Base-by-base conservation (phyloP, 768 basidiomycete genomes). In the Termitomyces sp. region DNA sequence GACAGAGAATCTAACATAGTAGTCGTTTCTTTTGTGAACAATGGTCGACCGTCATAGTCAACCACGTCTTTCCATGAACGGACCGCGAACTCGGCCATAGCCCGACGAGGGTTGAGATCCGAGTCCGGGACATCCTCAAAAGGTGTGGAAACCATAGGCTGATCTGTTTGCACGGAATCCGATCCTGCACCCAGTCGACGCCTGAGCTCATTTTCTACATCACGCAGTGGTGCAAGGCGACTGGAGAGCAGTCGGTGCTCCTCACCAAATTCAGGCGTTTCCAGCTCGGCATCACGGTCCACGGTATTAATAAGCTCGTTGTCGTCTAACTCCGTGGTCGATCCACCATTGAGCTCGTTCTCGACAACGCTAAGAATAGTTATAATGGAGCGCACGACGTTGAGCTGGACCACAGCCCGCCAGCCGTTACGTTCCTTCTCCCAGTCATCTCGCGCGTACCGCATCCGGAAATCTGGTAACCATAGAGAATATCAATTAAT, bases 371-470 rank as follows among this genome's bases (percentile, higher is more conserved):
- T 79, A 58, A 90, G 79, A 58, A 92, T 84, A 59, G 75, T 74
- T 45, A 82, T 85, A 62, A 90, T 79, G 41, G 86, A 85, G 52
- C 82, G 85, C 38, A 92, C 82, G 62, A 92, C 79, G 69, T 92
- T 92, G 54, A 92, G 84, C 60, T 90, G 89, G 13, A 92, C 81
- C 56, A 92, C 86, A 0, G 84, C 76, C 22, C 86, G 82, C 90
- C 90, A 92, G 45, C 86, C 84, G 20, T 78, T 72, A 24, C 88
- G 85, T 65, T 92, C 90, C 48, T 74, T 73, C 52, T 76, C 75
- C 86, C 87, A 90, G 58, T 83, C 82, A 1, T 77, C 74, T 30
- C 71, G 74, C 6, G 85, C 81, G 67, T 83, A 90, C 41, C 79
- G 78, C 76, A 90, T 82, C 57, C 87, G 87, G 63, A 90, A 88